Base-by-base conservation (phyloP, 2,329 filamentous ascomycete genomes). In the Beauveria caledonica region DNA sequence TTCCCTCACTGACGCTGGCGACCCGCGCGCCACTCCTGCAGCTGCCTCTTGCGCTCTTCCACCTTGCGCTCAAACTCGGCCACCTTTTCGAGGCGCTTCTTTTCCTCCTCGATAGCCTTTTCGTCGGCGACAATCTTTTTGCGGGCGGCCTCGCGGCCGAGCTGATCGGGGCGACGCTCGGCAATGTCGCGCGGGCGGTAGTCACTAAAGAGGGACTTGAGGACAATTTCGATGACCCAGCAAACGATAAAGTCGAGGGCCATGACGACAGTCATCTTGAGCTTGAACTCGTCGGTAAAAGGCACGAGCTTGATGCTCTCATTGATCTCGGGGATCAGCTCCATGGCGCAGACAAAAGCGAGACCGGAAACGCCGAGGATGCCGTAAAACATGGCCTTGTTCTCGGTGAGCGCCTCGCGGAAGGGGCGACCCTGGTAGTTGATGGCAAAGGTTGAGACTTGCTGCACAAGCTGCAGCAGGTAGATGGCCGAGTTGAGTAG, bases 391-490 rank as follows among this genome's bases (percentile, higher is more conserved):
- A 99, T 99, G 72, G 90, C 92, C 74, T 86, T 89, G 80, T 99
- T 99, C 77, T 97, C 94, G 5, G 89, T 87, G 66, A 99, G 91
- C 23, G 89, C 89, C 77, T 99, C 94, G 62, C 94, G 90, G 88
- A 99, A 99, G 13, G 94, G 94, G 10, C 94, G 89, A 62, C 94
- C 94, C 76, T 99, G 94, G 79, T 99, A 99, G 80, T 99, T 99
- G 80, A 99, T 96, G 63, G 94, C 92, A 69, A 99, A 99, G 3
- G 94, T 99, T 25, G 92, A 97, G 71, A 99, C 96, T 75, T 99
- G 94, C 75, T 99, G 94, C 74, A 99, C 97, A 56, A 99, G 86
- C 71, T 97, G 94, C 45, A 99, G 85, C 27, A 99, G 89, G 74
- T 97, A 99, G 67, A 99, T 90, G 60, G 94, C 94, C 52, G 89